Base-by-base conservation (phyloP, 2,329 filamentous ascomycete species). In the Phialophora tarda region DNA sequence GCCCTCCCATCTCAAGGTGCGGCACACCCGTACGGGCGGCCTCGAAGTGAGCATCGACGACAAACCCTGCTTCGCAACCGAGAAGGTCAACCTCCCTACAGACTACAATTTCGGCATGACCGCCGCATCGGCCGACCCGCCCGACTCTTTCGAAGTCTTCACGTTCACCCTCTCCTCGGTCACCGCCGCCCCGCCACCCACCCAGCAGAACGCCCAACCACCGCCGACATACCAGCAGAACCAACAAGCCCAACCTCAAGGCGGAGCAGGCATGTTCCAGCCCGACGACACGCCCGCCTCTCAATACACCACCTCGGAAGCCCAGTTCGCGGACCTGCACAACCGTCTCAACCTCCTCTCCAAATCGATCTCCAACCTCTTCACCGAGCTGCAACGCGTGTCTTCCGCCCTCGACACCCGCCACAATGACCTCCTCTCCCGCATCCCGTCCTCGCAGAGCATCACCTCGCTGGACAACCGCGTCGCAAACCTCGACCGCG, bases 121-220 rank as follows among this genome's bases (percentile, higher is more conserved):
- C 12, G 95, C 94, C 50, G 91, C 92, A 17, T 94, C 92, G 2
- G 91, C 92, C 32, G 94, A 98, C 72, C 93, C 88, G 73, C 93
- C 95, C 0, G 95, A 99, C 80, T 96, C 92, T 4, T 96, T 97
- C 74, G 95, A 99, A 79, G 79, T 97, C 71, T 95, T 93, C 83
- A 96, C 94, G 77, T 86, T 98, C 75, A 84, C 91, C 41, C 86
- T 95, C n/a, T 77, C 77, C 66, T 69, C 76, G 1, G 64, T 75
- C 69, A 74, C 65, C 74, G 69, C 38, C 59, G 68, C 63, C 66
- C 71, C 73, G 71, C 26, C 69, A 26, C 74, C 74, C 50, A 73
- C 77, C 56, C 74, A 77, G 67, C 73, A 78, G 58, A 63, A 74
- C 38, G 7, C 14, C 50, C 66, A 76, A 71, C 66, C 74, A 69